phyloP scores from a whole-genome alignment of 2,329 filamentous ascomycete genomes.

The Dactylellina haptotyla region DNA sequence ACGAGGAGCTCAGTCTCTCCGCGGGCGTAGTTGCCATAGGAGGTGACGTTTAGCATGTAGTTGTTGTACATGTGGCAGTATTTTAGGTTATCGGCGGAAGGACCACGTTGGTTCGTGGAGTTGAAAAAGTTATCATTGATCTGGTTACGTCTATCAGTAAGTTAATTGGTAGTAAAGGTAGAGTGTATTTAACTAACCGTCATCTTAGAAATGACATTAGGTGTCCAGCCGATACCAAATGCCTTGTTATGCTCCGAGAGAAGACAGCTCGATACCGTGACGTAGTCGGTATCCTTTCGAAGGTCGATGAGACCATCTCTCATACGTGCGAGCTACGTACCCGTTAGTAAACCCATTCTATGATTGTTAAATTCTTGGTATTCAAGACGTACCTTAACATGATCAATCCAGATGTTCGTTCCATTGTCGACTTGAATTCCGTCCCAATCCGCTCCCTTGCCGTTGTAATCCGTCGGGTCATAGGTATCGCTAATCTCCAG shows the following conservation, averaged over 20 bases:
- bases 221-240: conserved; percentile 57
- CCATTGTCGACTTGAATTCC: conserved; percentile 57
- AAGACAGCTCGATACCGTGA: conserved; percentile 56
- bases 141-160: conserved; percentile 6
- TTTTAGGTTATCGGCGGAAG: conserved; percentile 56
- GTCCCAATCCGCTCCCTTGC: conserved; percentile 56
- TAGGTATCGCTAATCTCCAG: conserved; percentile 40
- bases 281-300: conserved; percentile 56
- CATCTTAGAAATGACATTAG: conserved; percentile 55
- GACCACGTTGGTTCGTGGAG: conserved; percentile 56
- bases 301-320: conserved; percentile 56
- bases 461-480: conserved; percentile 47
- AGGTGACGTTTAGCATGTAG: conserved; percentile 56
- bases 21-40: conserved; percentile 57
- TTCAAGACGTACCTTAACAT: conserved; percentile 40
- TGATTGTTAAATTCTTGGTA: neutral
- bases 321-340: conserved; percentile 44
- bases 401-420: conserved; percentile 57
- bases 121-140: conserved; percentile 58
- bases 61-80: conserved; percentile 56
- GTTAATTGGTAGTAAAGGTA: neutral
- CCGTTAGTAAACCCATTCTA: neutral
- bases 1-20: conserved; percentile 55
- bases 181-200: conserved; percentile 30
- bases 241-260: conserved; percentile 57